Base-by-base conservation (phyloP, 129 eudicot genomes). In the Flaveria brownii region DNA sequence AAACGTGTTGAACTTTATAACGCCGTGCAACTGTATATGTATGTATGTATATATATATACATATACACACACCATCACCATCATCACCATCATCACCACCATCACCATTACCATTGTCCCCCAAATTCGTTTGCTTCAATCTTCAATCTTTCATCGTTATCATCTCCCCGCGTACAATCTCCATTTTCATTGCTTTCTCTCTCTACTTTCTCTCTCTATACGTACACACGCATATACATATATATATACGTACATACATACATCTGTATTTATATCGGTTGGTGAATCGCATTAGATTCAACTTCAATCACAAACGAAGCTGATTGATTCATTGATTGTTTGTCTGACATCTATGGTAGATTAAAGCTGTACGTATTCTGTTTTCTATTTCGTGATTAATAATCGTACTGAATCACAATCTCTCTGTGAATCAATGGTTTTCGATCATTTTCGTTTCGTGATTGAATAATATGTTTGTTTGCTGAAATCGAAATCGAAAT, bases 251-350 rank as follows among this genome's bases (percentile, higher is more conserved):
- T 25, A 4, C 57, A 4, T 36, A 45, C 14, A 45, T 8, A 16
- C 2, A 22, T 13, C 10, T 39, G 39, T 66, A 33, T 45, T 9
- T 23, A 16, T 18, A 39, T 50, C 74, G 83, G 83, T 79, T 26
- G 83, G 78, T 72, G 83, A 72, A 72, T 79, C 72, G 83, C 83
- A 72, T 79, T 50, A 79, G 78, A 72, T 79, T 78, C 71, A n/a
- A 22, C 71, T 70, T 72, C 73, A 79, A 63, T 79, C 78, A 79
- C 78, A 79, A 51, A 69, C 15, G 43, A 28, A 62, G 17, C 10
- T 26, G 43, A 13, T 51, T 79, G 68, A 51, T 79, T 79, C 59
- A 13, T 51, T 79, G 68, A 51, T 79, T 79, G 68, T 14, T 49
- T 68, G 56, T 17, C 65, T 50, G 65, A 51, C 51, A 65, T n/a